phyloP scores from a whole-genome alignment of 768 basidiomycete species.

The Naganishia friedmannii region DNA sequence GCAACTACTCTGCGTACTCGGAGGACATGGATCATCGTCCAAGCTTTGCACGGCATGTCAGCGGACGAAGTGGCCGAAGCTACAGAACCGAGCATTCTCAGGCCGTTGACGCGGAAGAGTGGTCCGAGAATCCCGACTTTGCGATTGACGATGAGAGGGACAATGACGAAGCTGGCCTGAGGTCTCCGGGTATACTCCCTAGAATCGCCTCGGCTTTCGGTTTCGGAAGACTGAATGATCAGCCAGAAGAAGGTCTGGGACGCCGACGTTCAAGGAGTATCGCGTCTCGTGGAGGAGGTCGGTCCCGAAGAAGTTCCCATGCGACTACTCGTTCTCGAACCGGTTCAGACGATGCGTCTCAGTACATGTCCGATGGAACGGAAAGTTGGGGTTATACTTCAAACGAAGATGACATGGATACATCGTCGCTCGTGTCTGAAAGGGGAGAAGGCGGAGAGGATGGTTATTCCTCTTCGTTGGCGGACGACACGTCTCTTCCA shows the following conservation, averaged over 20 bases:
- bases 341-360: constrained; percentile 35
- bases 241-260: constrained; percentile 38
- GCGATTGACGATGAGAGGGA: constrained; percentile 38
- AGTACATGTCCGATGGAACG: constrained; percentile 36
- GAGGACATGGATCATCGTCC: constrained; percentile 17
- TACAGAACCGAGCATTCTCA: constrained; percentile 15
- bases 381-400: constrained; percentile 50
- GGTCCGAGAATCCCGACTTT: constrained; percentile 40
- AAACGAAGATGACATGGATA: constrained; percentile 44
- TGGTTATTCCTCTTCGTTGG: constrained; percentile 48
- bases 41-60: constrained; percentile 9
- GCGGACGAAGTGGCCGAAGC: constrained; percentile 19
- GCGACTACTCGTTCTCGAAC: constrained; percentile 38
- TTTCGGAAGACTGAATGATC: constrained; percentile 43
- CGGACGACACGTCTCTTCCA: constrained; percentile 51
- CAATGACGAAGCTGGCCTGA: constrained; percentile 40
- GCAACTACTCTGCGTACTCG: constrained; percentile 20
- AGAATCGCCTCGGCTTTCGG: constrained; percentile 38
- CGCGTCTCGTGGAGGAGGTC: constrained; percentile 23
- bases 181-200: constrained; percentile 31
- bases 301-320: constrained; percentile 29
- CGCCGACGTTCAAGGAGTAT: constrained; percentile 34
- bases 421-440: constrained; percentile 41
- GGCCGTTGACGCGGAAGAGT: constrained; percentile 38
- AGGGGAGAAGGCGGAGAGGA: constrained; percentile 43